Base-by-base conservation (phyloP, 176 grass and related monocot species). In the Guadua angustifolia region DNA sequence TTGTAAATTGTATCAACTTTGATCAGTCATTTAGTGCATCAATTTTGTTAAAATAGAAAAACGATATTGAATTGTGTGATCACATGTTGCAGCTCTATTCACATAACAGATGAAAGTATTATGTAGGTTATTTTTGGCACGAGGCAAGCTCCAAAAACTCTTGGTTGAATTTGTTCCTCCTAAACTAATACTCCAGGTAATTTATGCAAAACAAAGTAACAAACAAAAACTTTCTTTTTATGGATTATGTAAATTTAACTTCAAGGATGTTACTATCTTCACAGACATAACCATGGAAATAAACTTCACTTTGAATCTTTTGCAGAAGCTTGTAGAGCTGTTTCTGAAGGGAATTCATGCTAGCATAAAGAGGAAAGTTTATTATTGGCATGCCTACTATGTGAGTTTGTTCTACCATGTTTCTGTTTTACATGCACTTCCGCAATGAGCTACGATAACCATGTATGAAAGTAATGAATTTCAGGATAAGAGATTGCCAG, bases 301-400 rank as follows among this genome's bases (percentile, higher is more conserved):
- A 22, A 66, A 38, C 38, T 5, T 78, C 32, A 57, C 77, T 73
- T 72, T 73, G 5, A 79, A 85, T 71, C 59, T 76, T 79, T 67
- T 16, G 78, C 92, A 89, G 89, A 94, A 91, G 85, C 73, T 91
- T 3, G 84, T 87, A 19, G 89, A 89, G 67, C 81, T 89, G 13
- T 94, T 94, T 45, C 78, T 94, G 52, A 91, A 91, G 78, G 87
- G 92, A 85, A 77, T 85, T 16, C 84, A 91, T 35, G 65, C 35
- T 39, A 24, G 46, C 33, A 40, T 82, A 49, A 94, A 87, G 82
- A 91, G 89, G 69, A 87, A 89, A 29, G 78, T 91, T 78, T 89
- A 91, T 57, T 91, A 91, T 72, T 94, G 89, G 92, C 87, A 91
- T 62, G 89, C 87, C 40, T 91, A 94, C 47, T 91, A 94, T 60